Conservation (phyloP, 1,284 basidiomycete genomes). For the Wallemia mellicola region DNA sequence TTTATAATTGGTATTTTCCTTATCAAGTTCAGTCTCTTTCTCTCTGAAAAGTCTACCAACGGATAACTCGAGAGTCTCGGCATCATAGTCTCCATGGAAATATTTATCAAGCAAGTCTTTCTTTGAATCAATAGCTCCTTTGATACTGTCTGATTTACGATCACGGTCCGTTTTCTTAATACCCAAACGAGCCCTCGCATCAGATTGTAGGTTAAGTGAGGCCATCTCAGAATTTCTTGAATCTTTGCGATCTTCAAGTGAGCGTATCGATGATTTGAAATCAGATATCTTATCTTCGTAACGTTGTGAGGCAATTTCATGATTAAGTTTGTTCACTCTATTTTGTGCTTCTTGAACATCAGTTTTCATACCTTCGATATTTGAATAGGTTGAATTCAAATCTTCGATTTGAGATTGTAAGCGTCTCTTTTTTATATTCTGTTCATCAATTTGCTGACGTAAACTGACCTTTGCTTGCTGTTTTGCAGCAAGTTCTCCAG, state of each 20-base stretch:
- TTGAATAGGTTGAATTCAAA: constrained; percentile 26
- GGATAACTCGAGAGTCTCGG: constrained; percentile 30
- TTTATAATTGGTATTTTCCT: constrained; percentile 1
- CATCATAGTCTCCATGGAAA: constrained; percentile 33
- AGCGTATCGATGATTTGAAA: constrained; percentile 24
- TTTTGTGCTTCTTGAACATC: constrained; percentile 16
- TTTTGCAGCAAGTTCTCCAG: constrained; percentile 4
- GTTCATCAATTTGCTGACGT: constrained; percentile 4
- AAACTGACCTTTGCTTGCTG: constrained; percentile 3
- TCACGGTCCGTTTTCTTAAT: constrained; percentile 39
- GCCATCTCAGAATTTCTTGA: constrained; percentile 39
- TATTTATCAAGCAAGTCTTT: not conserved
- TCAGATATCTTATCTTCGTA: constrained; percentile 40
- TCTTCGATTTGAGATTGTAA: constrained; percentile 6
- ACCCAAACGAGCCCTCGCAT: constrained; percentile 47
- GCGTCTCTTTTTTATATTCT: constrained; percentile 4
- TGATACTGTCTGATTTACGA: constrained; percentile 31
- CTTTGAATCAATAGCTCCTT: constrained; percentile 14
- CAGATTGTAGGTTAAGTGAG: constrained; percentile 45
- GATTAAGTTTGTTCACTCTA: constrained; percentile 21
- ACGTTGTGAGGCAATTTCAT: constrained; percentile 28
- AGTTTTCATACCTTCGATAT: constrained; percentile 35
- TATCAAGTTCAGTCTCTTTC: not conserved
- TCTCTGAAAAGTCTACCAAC: constrained; percentile 10
- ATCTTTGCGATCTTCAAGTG: constrained; percentile 41